phyloP scores from a whole-genome alignment of 345 rosid genomes.

The Boechera divaricarpa region DNA sequence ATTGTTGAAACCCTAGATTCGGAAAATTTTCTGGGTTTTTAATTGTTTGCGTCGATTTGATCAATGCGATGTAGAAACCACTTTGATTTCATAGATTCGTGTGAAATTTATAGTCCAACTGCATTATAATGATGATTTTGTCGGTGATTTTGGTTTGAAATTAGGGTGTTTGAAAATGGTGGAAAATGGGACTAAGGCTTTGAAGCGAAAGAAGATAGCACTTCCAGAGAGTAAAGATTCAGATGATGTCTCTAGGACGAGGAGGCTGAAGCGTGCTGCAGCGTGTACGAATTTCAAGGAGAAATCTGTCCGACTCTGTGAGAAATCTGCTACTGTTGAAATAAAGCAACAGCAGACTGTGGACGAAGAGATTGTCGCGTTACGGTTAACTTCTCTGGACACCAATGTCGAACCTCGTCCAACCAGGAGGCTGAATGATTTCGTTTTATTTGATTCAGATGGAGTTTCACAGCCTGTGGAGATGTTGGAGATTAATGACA shows the following conservation, averaged over 20 bases:
- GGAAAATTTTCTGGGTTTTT: not conserved
- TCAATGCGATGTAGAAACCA: not conserved
- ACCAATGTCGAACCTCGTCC: slow-evolving; percentile 49
- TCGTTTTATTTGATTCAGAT: slow-evolving; percentile 51
- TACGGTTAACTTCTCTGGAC: slow-evolving; percentile 46
- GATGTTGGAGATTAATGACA: slow-evolving; percentile 61
- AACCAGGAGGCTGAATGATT: slow-evolving; percentile 65
- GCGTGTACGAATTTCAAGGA: slow-evolving; percentile 76
- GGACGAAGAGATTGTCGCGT: slow-evolving; percentile 60
- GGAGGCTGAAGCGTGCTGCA: slow-evolving; percentile 78
- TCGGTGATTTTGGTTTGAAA: not conserved
- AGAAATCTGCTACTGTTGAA: slow-evolving; percentile 55
- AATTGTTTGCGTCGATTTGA: not conserved
- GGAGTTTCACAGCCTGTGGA: slow-evolving; percentile 57
- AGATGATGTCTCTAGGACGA: slow-evolving; percentile 43
- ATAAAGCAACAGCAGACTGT: slow-evolving; percentile 51
- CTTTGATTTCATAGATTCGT: not conserved
- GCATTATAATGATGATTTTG: not conserved
- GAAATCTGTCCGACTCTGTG: slow-evolving; percentile 50
- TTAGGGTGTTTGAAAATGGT: slow-evolving; percentile 27
- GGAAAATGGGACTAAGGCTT: slow-evolving; percentile 31
- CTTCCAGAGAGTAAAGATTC: slow-evolving; percentile 40
- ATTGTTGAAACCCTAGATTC: slow-evolving; percentile 10
- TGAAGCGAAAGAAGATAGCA: slow-evolving; percentile 46
- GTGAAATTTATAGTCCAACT: not conserved